phyloP scores from a whole-genome alignment of 208 protist species.

The Histomonas meleagridis region DNA sequence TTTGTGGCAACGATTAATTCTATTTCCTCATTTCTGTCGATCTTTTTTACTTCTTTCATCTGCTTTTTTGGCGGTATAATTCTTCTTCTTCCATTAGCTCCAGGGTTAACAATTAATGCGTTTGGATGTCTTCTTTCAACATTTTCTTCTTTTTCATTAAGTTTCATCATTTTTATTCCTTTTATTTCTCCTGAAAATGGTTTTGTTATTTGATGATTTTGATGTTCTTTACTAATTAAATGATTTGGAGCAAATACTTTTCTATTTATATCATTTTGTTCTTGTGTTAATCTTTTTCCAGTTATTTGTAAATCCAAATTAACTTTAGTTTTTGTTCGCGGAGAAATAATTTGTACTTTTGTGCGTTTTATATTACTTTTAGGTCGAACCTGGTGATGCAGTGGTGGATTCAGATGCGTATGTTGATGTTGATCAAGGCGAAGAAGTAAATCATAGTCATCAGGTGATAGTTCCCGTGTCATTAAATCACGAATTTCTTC shows the following conservation, averaged over 20 bases:
- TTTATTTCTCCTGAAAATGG: background rate
- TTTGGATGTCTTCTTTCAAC: no score
- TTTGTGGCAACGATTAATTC: no score
- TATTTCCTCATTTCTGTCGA: no score
- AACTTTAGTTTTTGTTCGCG: background rate
- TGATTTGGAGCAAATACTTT: background rate
- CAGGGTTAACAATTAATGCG: no score
- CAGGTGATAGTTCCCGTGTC: background rate
- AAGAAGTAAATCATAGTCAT: slow-evolving; percentile 17
- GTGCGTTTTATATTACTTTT: no score
- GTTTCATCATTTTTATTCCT: background rate
- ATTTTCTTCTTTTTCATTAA: no score
- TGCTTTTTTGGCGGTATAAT: no score
- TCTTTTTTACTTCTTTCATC: no score
- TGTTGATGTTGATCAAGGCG: background rate
- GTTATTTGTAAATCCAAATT: background rate
- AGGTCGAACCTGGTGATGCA: background rate
- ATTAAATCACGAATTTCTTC: slow-evolving; percentile 12
- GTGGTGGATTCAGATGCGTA: background rate
- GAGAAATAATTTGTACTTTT: no score
- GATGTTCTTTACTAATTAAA: no score
- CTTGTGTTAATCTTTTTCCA: background rate
- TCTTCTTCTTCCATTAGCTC: no score
- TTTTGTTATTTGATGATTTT: background rate
- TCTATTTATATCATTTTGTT: no score